Percentiles rank a stretch among this genome's conserved stretches.
These are phyloP conservation scores for Suillus occidentalis DNA, from an alignment of 768 basidiomycete species.

Conservation along the genomic window DNA sequence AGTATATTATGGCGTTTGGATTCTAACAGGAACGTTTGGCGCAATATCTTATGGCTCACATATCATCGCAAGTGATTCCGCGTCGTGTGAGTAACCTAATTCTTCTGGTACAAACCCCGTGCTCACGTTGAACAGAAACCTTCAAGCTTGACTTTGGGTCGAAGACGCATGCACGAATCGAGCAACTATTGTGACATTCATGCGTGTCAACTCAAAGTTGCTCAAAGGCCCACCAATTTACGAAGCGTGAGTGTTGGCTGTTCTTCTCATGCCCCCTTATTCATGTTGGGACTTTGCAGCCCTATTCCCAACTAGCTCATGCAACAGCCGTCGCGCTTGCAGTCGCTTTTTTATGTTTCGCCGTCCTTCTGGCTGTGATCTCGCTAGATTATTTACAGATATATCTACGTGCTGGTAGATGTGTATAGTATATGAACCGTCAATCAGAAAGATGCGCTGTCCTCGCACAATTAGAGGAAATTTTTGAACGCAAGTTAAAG, in stretches of 20 bases:
- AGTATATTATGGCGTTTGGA: background rate
- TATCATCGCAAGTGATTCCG: background rate
- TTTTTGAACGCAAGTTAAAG: constrained; percentile 56
- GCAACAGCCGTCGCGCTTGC: background rate
- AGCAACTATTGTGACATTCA: background rate
- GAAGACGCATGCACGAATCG: background rate
- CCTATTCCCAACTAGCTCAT: background rate
- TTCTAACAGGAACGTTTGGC: too few relatives aligned
- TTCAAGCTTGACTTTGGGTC: background rate
- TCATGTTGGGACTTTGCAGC: background rate
- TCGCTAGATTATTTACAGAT: background rate
- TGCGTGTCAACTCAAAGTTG: too few relatives aligned
- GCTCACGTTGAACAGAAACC: background rate
- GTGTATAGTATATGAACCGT: background rate
- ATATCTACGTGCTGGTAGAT: background rate
- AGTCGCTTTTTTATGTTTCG: background rate
- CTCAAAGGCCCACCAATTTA: background rate
- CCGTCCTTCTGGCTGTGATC: background rate
- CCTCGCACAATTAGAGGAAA: constrained; percentile 43
- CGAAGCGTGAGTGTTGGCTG: background rate
- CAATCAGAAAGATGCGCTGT: background rate
- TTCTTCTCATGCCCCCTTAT: background rate
- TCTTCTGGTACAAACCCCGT: background rate
- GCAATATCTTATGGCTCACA: too few relatives aligned
- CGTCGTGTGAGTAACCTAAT: background rate